Evolutionary conservation across 2,329 filamentous ascomycete genomes (phyloP).

Genomic region (Teratosphaeria nubilosa): DNA sequence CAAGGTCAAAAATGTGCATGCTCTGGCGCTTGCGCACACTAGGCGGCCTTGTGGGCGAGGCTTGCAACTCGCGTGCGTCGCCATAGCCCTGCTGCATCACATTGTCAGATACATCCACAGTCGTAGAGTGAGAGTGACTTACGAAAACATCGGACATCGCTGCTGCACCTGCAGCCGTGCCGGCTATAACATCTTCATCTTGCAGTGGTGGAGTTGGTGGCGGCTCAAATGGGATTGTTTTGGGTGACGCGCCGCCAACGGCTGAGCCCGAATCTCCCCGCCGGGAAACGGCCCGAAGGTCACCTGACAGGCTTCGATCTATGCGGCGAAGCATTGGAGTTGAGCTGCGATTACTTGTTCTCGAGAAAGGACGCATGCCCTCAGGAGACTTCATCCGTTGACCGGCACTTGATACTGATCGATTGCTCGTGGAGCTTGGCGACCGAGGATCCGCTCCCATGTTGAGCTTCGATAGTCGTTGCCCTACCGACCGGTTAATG

Average conservation of each 20-base stretch:
- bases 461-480: conserved; percentile 6
- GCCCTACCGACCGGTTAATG: conserved; percentile 30
- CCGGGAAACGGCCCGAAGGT: conserved; percentile 58
- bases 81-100: conserved; percentile 74
- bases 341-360: conserved; percentile 45
- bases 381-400: conserved; percentile 31
- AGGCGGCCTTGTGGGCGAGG: conserved; percentile 85
- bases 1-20: conserved; percentile 87
- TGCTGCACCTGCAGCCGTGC: conserved; percentile 72
- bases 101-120: conserved; percentile 11
- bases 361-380: conserved; percentile 52
- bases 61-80: conserved; percentile 76
- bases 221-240: conserved; percentile 31
- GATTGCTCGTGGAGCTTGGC: conserved; percentile 35
- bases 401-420: conserved; percentile 31
- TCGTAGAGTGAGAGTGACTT: conserved; percentile 49
- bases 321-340: conserved; percentile 64
- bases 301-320: conserved; percentile 59
- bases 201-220: conserved; percentile 43
- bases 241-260: conserved; percentile 26
- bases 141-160: conserved; percentile 92
- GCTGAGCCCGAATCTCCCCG: conserved; percentile 40
- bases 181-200: conserved; percentile 71
- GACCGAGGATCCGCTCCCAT: conserved; percentile 26
- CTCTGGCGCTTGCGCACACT: conserved; percentile 96